Base-by-base conservation (phyloP, 768 basidiomycete genomes). In the Lactarius hatsudake region DNA sequence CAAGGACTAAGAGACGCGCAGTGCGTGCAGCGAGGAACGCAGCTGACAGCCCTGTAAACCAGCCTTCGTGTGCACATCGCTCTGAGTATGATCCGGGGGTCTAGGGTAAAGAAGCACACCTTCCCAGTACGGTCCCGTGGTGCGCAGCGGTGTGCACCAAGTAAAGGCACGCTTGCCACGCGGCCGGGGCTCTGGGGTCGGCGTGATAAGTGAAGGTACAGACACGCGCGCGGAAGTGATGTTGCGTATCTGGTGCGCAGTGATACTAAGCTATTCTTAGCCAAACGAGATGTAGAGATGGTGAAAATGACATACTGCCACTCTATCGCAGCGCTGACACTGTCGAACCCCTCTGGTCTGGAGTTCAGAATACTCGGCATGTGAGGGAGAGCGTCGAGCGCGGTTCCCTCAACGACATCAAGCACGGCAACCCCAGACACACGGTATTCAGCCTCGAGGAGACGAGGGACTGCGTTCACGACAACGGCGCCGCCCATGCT, bases 401-500 rank as follows among this genome's bases (percentile, higher is more conserved):
- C 96, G 30, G 94, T 92, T 15, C 96, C 93, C 80, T 96, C 94
- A 1, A 96, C 94, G 20, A 95, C 92, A 71, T 96, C 94, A 3
- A 96, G 78, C 1, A 96, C 94, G 0, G 83, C 85, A 10, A 93
- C 87, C 5, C 94, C 94, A 2, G 85, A 82, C 3, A 98, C 80
- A 17, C 81, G 82, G 71, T 93, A 96, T 58, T 87, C 85, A 28
- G 78, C 79, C 54, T 86, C 82, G 62, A 91, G 83, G 2, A 99
- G 80, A 20, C 77, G 74, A 1, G 92, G 86, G 67, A 86, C 87
- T 2, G 88, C 83, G 5, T 87, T 85, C 9, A 90, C 86, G 26
- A 93, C 84, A 4, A 97, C 95, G 0, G 95, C 89, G 30, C 96
- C 96, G 17, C 97, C 97, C 90, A 99, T 96, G 66, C 93, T 96